A percentile compares a stretch with the other conserved stretches of the same genome.
These are phyloP conservation scores for Termitomyces sp. DNA, from an alignment of 768 basidiomycete genomes.

Conservation along the genomic window DNA sequence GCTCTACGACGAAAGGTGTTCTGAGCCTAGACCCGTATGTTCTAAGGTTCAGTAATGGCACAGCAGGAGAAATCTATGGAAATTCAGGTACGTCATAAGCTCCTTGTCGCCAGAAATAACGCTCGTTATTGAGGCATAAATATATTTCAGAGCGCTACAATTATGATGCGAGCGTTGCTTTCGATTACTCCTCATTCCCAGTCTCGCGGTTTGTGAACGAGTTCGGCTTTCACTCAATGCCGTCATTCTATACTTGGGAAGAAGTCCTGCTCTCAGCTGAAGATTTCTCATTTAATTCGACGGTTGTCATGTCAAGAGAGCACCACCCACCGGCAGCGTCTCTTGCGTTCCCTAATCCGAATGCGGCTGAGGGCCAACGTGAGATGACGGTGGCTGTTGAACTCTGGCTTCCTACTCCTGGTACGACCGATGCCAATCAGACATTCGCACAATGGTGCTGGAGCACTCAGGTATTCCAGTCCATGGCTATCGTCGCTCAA, in stretches of 20 bases:
- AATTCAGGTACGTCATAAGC: constrained; percentile 36
- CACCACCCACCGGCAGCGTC: constrained; percentile 51
- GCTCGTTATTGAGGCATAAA: neutral
- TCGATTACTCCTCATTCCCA: constrained; percentile 50
- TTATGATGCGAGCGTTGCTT: constrained; percentile 46
- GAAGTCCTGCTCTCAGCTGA: constrained; percentile 44
- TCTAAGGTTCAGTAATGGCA: constrained; percentile 44
- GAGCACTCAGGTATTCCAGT: constrained; percentile 57
- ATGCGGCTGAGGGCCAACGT: constrained; percentile 44
- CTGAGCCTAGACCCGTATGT: constrained; percentile 53
- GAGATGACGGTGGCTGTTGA: constrained; percentile 49
- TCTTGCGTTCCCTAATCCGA: constrained; percentile 51
- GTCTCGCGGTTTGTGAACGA: constrained; percentile 51
- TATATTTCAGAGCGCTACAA: constrained; percentile 43
- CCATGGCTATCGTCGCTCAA: constrained; percentile 54
- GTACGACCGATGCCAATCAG: constrained; percentile 41
- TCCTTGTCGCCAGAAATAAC: neutral
- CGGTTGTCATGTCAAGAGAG: constrained; percentile 49
- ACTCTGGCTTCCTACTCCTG: constrained; percentile 50
- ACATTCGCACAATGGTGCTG: constrained; percentile 63
- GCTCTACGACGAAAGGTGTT: constrained; percentile 53
- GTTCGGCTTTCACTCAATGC: constrained; percentile 64
- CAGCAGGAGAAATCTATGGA: constrained; percentile 49
- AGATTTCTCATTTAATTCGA: constrained; percentile 55
- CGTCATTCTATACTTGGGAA: constrained; percentile 57